Evolutionary conservation across 2,329 filamentous ascomycete genomes (phyloP), one percentile per base, ranked within the genome.

Genomic region (Alternaria triticina): DNA sequence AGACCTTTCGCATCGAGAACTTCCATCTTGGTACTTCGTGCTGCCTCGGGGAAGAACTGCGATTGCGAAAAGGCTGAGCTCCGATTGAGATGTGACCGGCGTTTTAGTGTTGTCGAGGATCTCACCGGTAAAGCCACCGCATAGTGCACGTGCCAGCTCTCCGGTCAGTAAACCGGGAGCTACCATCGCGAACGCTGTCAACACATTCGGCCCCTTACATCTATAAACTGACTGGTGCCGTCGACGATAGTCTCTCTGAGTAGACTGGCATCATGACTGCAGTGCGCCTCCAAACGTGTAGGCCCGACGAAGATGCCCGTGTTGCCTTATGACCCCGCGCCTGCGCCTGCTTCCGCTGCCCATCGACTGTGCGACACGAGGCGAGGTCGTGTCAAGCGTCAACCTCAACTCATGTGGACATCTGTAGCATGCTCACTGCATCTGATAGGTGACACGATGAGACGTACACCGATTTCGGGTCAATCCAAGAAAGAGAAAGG

Each of bases 1-100:
- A 79, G 70, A 60, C 70, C 69, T 44, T 61, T 63, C 40, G 73
- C 70, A 65, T 79, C 73, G 27, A 76, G 61, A 46, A 65, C 65
- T 54, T 73, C 65, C 72, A 76, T 74, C 52, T 46, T 66, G 55
- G 58, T 28, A 61, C 51, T 61, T 63, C 67, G 59, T 59, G 59
- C 57, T 63, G 47, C 51, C 58, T 57, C 58, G 23, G 49, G 54
- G 52, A 62, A 59, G 59, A 51, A 56, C 67, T 58, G 61, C 59
- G 54, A 64, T 65, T 47, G 52, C 56, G 52, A 54, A 56, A 54
- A 50, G 50, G 20, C 57, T 60, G n/a, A 56, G 61, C 33, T 30
- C 56, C 33, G 64, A 62, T 57, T 43, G 54, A 57, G 58, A 52
- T 36, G 57, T 52, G 61, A 52, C 43, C 52, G 40, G 43, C 62